Evolutionary conservation across 441 rosid genomes (phyloP), one percentile per base, ranked within the genome.

Genomic region (Bruguiera hainesii): DNA sequence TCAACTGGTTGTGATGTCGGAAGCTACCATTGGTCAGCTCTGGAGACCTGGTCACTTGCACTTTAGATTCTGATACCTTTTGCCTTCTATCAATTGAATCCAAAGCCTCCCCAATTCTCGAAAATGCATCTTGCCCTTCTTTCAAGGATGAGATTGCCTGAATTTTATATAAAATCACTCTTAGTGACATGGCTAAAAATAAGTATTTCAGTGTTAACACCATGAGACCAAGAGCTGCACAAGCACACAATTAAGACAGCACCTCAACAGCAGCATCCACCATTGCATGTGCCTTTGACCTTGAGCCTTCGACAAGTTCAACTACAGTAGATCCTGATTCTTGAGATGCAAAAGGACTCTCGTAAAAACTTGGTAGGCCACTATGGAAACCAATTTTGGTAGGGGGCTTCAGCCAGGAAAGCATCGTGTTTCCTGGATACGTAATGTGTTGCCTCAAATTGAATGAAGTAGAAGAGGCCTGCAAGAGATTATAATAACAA

Each of bases 251-350:
- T 5, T 21, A 23, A 48, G 28, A 33, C 53, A 0, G 50, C 77
- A 96, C 98, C 96, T 88, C 89, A 29, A 91, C 77, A 73, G 96
- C 98, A 64, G 83, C 84, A 81, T 91, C 92, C 60, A 96, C 89
- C 99, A 96, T 93, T 61, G 82, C 60, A 58, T 73, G 83, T 51
- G 98, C 99, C 83, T 78, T 82, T 63, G 72, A 37, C 74, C 83
- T 88, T 56, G 98, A 96, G 62, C 82, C 81, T 56, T 80, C 77
- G 28, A 96, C 86, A 73, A 88, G 86, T 77, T 91, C 97, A 60
- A 74, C 70, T 51, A 84, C 89, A 60, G 77, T 81, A 68, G 95
- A 87, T 77, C 79, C 97, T 63, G 83, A 73, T 75, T 93, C 97
- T 79, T 84, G 85, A 60, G 80, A 79, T 69, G 68, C 68, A 50